Evolutionary conservation across 768 basidiomycete species (phyloP).

Genomic region (Harrya chromipes): DNA sequence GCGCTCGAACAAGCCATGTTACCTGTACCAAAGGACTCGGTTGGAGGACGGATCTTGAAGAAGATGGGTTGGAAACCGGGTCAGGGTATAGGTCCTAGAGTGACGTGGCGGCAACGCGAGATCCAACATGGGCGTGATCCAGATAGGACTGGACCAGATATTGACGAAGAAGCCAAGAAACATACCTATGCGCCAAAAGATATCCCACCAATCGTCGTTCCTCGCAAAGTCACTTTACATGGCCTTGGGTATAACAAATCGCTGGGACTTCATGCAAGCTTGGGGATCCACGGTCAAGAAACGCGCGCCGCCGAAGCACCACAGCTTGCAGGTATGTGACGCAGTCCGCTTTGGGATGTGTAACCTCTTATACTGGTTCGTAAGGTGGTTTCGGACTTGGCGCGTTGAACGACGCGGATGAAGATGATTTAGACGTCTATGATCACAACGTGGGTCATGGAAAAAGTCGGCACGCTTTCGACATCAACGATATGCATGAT

Average conservation of each 20-base stretch:
- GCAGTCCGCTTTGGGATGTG: neutral
- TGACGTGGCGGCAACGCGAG: slow-evolving; percentile 72
- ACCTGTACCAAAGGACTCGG: slow-evolving; percentile 73
- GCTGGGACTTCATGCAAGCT: slow-evolving; percentile 55
- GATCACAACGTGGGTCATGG: slow-evolving; percentile 42
- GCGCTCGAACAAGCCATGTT: slow-evolving; percentile 65
- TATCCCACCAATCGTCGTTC: slow-evolving; percentile 56
- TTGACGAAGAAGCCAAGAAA: slow-evolving; percentile 79
- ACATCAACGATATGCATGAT: slow-evolving; percentile 60
- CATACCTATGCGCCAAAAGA: slow-evolving; percentile 88
- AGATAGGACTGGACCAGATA: slow-evolving; percentile 41
- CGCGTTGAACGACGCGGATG: slow-evolving; percentile 89
- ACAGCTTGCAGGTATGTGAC: slow-evolving; percentile 51
- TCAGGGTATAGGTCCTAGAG: slow-evolving; percentile 89
- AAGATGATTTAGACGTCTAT: slow-evolving; percentile 87
- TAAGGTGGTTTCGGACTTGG: slow-evolving; percentile 86
- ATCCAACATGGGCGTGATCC: slow-evolving; percentile 59
- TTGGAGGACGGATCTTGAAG: slow-evolving; percentile 81
- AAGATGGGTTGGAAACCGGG: slow-evolving; percentile 96
- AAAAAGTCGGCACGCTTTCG: slow-evolving; percentile 60
- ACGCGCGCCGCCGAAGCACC: slow-evolving; percentile 40
- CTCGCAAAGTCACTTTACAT: slow-evolving; percentile 70
- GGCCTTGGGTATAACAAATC: slow-evolving; percentile 82
- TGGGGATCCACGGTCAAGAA: slow-evolving; percentile 38
- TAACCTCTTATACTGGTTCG: slow-evolving; percentile 4